phyloP scores from a whole-genome alignment of 129 eudicot species.

The Helichrysum umbraculigerum region DNA sequence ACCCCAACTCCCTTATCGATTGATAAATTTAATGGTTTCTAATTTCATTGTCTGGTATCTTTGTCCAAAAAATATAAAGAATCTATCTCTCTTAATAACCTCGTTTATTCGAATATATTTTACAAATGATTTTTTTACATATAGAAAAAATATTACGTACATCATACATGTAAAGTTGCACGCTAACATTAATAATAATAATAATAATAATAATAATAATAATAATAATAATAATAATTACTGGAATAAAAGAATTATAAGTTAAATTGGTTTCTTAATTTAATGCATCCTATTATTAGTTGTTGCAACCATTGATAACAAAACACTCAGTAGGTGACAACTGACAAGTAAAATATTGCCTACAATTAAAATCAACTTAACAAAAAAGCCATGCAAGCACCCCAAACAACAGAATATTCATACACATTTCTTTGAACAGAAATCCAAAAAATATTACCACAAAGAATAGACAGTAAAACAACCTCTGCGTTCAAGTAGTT shows the following conservation, averaged over 20 bases:
- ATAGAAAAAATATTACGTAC: no score
- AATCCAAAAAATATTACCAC: neutral
- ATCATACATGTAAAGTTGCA: no score
- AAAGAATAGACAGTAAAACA: conserved; percentile 13
- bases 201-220: no score
- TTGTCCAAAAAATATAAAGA: no score
- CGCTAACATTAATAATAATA: no score
- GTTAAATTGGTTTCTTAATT: neutral
- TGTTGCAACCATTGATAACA: neutral
- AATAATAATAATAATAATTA: no score
- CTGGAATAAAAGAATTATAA: neutral
- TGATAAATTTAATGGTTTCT: neutral
- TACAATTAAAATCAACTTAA: neutral
- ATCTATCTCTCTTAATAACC: no score
- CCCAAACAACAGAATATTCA: neutral
- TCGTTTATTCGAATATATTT: no score
- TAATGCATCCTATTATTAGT: neutral
- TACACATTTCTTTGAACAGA: neutral
- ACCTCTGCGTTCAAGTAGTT: conserved; percentile 9
- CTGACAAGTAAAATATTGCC: neutral
- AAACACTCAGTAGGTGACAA: neutral
- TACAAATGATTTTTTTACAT: no score
- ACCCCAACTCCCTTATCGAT: no score
- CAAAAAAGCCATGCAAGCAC: neutral
- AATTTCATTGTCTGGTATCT: no score